Base-by-base conservation (phyloP, 129 eudicot genomes). In the Escallonia rubra region DNA sequence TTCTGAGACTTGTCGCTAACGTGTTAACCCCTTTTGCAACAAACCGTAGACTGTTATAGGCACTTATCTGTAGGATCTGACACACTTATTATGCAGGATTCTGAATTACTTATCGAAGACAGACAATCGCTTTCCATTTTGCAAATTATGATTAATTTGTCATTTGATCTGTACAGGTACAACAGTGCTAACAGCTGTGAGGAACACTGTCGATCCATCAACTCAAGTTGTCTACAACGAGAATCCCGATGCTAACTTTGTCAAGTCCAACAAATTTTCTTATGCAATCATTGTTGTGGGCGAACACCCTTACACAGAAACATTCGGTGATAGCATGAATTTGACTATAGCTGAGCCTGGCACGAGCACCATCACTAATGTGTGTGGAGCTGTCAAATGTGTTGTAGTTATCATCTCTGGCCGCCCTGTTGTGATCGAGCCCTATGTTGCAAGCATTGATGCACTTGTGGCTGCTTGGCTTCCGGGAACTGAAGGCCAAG, bases 261-360 rank as follows among this genome's bases (percentile, higher is more conserved):
- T 85, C 8, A 77, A 87, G 73, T 76, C 84, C 16, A 76, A 68
- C 56, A 50, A 59, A 3, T 82, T 82, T 72, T 78, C 81, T 14
- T 82, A 76, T 13, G 88, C 91, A 23, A 77, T 88, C 44, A 80
- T 88, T 2, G 86, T 85, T 43, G 91, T 85, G 46, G 91, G 95
- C 48, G 95, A 87, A 76, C 72, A 43, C 40, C 85, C 86, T 2
- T 87, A 87, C 42, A 75, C 86, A 8, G 95, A 87, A 64, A 57
- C 66, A 10, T 48, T 16, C 46, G 88, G 96, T 12, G 96, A 88
- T 61, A 85, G 69, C 80, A 45, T 68, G 65, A 85, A 82, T 63
- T 72, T 88, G 68, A 85, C 91, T 14, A 67, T 88, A 4, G 78
- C 89, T 0, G 84, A 71, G 8, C 69, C 76, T 7, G 86, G 88